Base-by-base conservation (phyloP, 2,329 filamentous ascomycete species). In the Mycosphaerella arachidis region DNA sequence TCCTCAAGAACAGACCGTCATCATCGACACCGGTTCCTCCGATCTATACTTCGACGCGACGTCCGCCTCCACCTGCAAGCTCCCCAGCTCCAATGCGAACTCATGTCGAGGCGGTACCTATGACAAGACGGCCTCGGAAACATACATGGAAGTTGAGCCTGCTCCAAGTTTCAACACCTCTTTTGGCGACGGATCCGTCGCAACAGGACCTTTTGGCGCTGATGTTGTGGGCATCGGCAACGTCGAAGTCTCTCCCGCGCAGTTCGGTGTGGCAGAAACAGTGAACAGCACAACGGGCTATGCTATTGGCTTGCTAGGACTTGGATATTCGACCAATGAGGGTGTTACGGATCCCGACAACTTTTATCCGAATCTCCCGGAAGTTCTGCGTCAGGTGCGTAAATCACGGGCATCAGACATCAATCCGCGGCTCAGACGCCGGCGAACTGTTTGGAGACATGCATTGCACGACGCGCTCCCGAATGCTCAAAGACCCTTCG, bases 11-110 rank as follows among this genome's bases (percentile, higher is more conserved):
- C 67, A 71, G 50, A 66, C 67, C 13, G 70, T 72, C 46, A 69
- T 72, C 52, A 65, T 74, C 53, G 72, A 74, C 53, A 73, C 72
- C 48, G 72, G 72, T 48, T 71, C 69, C 53, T 67, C 66, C 30
- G 72, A 74, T 48, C 68, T 72, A 10, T 72, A 71, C 57, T 67
- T 73, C 56, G 67, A 72, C 55, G 64, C 70, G 7, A 67, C 68
- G 1, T 52, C 59, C 24, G 67, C 71, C 4, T 31, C 56, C 4
- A 62, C 66, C 8, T 73, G 71, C 61, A 30, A 66, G 29, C 9
- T 54, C 9, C 52, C 57, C 8, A 51, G 48, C 13, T 59, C 59
- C 24, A 61, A 63, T 3, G 54, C 61, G 0, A 57, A 69, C 50
- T 61, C 63, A 35, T 73, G 71, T 56, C 67, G 66, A 43, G 71